Base-by-base conservation (phyloP, 2,329 filamentous ascomycete genomes). In the Periconia sp. region DNA sequence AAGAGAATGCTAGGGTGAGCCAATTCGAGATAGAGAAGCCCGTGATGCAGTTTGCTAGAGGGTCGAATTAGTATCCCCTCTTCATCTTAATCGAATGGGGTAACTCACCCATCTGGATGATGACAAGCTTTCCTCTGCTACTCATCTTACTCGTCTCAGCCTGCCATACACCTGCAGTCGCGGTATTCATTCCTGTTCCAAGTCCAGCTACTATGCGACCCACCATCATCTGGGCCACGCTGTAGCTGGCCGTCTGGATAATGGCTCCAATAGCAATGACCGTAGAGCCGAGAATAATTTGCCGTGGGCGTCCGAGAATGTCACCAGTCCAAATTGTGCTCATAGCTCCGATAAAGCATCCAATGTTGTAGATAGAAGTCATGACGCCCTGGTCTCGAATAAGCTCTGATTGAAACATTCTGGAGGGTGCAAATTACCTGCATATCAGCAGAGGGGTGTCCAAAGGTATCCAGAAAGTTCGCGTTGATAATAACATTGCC, bases 281-380 rank as follows among this genome's bases (percentile, higher is more conserved):
- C 2, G 65, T 62, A 8, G 68, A 78, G 11, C 83, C 84, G 5
- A 84, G 73, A 44, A 86, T 76, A 36, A 83, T 82, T 10, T 77
- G 77, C 26, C 78, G 70, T 54, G 75, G 73, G n/a, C 82, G 73
- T 5, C 82, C 82, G 24, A 84, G 74, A 2, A 74, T 71, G 47
- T 87, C 83, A 18, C 83, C 84, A 10, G 80, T 69, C 63, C 72
- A 75, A 12, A 69, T 58, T 3, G 64, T 65, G 10, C 67, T 55
- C 47, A 75, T 66, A 0, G 73, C 73, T 1, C 72, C 72, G 22
- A 71, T 56, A 40, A 77, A 74, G 43, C 73, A 76, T 3, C 73
- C 78, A 16, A 75, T 63, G 36, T 61, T 74, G 42, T 67, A 68
- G 34, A 72, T 69, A 5, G 64, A 69, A 1, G 73, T 72, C 43